These are phyloP conservation scores for Aspergillus heteromorphus DNA, from an alignment of 495 filamentous ascomycete species.

Conservation along the genomic window DNA sequence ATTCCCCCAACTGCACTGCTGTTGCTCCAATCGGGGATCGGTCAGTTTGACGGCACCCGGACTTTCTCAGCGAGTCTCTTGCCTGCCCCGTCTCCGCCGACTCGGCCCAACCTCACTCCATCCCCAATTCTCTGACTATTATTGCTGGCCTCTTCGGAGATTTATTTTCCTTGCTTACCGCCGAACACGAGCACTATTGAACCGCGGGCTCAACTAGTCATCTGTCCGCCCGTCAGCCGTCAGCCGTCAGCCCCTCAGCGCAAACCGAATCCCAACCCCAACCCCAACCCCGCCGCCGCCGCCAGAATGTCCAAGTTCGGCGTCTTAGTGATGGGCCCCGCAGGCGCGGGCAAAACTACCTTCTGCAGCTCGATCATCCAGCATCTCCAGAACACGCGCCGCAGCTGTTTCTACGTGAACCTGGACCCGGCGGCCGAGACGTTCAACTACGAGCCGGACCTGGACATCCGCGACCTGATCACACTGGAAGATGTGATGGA, in stretches of 20 bases:
- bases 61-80: neutral
- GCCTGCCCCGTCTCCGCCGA: neutral
- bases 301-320: slow-evolving; percentile 84
- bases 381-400: slow-evolving; percentile 80
- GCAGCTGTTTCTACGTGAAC: slow-evolving; percentile 95
- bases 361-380: slow-evolving; percentile 92
- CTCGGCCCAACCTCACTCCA: neutral
- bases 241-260: neutral
- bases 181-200: too few relatives aligned
- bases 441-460: slow-evolving; percentile 85
- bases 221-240: neutral
- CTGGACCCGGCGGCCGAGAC: slow-evolving; percentile 93
- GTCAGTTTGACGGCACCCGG: neutral
- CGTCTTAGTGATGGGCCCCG: slow-evolving; percentile 89
- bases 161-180: too few relatives aligned
- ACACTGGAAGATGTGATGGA: slow-evolving; percentile 98
- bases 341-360: slow-evolving; percentile 87
- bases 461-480: slow-evolving; percentile 96
- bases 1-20: neutral
- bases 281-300: neutral
- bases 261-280: neutral
- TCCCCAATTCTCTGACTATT: neutral
- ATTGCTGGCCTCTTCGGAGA: too few relatives aligned
- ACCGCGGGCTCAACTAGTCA: too few relatives aligned
- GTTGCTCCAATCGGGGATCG: neutral